These are phyloP conservation scores for Ascomycota sp. DNA, from an alignment of 2,329 filamentous ascomycete genomes.

Conservation along the genomic window DNA sequence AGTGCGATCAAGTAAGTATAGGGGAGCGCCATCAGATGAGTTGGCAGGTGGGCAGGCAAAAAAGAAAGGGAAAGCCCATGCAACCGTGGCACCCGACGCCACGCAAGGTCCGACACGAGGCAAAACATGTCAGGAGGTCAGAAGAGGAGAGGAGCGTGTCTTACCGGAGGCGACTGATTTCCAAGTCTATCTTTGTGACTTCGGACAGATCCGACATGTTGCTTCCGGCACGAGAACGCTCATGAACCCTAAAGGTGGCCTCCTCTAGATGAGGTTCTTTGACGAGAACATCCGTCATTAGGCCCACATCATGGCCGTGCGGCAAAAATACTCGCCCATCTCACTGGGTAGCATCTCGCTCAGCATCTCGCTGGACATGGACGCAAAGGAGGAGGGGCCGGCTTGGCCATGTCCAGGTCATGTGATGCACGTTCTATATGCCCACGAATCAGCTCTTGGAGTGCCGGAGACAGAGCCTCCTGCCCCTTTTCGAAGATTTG, in stretches of 20 bases:
- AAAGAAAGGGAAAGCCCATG: neutral
- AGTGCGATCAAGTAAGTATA: no score
- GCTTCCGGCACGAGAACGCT: constrained; percentile 7
- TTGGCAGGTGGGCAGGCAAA: no score
- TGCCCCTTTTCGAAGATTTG: no score
- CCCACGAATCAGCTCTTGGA: no score
- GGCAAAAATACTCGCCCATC: constrained; percentile 15
- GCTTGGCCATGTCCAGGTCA: constrained; percentile 6
- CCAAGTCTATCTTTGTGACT: constrained; percentile 12
- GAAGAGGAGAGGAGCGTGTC: constrained; percentile 2
- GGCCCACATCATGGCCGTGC: constrained; percentile 14
- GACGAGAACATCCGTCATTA: constrained; percentile 13
- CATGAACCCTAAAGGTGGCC: constrained; percentile 9
- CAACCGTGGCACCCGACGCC: no score
- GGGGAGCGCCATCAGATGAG: no score
- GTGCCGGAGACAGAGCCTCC: no score
- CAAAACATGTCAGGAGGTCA: no score
- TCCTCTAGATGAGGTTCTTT: constrained; percentile 13
- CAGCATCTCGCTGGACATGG: no score
- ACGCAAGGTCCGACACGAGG: no score
- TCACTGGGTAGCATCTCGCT: constrained; percentile 13
- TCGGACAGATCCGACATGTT: constrained; percentile 10
- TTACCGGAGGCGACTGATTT: constrained; percentile 14
- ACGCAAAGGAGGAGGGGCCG: constrained; percentile 3
- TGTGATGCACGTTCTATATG: no score